Evolutionary conservation across 2,329 filamentous ascomycete species (phyloP).

Genomic region (Alternaria dauci): DNA sequence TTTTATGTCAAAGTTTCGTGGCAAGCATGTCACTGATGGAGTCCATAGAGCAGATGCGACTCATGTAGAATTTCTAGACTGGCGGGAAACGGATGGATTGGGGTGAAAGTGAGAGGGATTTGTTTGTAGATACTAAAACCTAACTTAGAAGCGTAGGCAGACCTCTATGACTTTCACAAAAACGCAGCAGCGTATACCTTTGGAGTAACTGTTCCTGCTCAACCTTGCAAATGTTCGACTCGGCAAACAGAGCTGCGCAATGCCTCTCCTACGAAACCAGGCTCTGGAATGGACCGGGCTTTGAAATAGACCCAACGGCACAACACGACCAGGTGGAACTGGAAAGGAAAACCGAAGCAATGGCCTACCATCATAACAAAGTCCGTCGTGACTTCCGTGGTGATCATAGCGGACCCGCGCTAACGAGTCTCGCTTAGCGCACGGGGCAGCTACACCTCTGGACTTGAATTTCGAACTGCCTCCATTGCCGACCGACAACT

Average conservation of each 20-base stretch:
- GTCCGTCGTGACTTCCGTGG: background rate
- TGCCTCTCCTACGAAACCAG: background rate
- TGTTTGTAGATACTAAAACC: too few relatives aligned
- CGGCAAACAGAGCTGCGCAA: too few relatives aligned
- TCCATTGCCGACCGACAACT: slow-evolving; percentile 36
- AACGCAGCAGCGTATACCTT: too few relatives aligned
- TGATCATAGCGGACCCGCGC: slow-evolving; percentile 11
- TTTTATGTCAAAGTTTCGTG: background rate
- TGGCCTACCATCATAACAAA: background rate
- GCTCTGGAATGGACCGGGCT: too few relatives aligned
- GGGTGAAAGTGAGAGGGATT: background rate
- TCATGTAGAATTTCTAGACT: too few relatives aligned
- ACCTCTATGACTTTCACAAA: too few relatives aligned
- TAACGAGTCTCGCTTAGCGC: slow-evolving; percentile 19
- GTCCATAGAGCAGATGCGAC: background rate
- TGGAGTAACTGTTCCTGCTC: too few relatives aligned
- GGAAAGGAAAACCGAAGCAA: background rate
- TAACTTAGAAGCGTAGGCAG: too few relatives aligned
- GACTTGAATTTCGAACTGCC: slow-evolving; percentile 6
- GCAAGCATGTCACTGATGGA: background rate
- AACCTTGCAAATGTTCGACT: too few relatives aligned
- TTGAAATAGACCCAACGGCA: too few relatives aligned
- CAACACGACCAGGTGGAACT: too few relatives aligned
- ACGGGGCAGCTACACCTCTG: slow-evolving; percentile 14
- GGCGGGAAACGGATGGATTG: background rate